Base-by-base conservation (phyloP, 2,329 filamentous ascomycete species). In the Xylariaceae sp. region DNA sequence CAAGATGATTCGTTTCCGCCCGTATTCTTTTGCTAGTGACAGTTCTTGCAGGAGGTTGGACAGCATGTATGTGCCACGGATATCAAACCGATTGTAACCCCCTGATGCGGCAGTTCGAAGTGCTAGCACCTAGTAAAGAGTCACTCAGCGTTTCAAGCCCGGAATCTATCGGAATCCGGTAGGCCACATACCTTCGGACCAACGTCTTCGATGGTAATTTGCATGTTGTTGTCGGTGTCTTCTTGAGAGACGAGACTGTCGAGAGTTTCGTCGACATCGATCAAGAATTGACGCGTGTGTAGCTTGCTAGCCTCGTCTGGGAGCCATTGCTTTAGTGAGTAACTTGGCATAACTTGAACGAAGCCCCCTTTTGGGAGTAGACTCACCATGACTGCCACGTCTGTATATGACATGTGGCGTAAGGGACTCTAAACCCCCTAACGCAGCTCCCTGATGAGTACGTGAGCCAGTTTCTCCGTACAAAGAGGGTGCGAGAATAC, bases 1-100 rank as follows among this genome's bases (percentile, higher is more conserved):
- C 50, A 99, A 83, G 56, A 97, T 85, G 68, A 97, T 93, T 71
- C 91, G 87, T 74, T 92, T 91, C 62, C 90, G 88, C 60, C 91
- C 92, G 71, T 91, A 92, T 72, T 95, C 89, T 78, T 96, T 88
- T 65, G 94, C 94, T 66, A 97, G 82, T 1, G 89, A 94, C 65
- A 99, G 83, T 76, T 99, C 94, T 75, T 99, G 94, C 47, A 97
- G 81, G 51, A 97, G 84, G 73, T 97, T 99, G 63, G 93, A 96
- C 60, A 99, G 83, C 88, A 96, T 95, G 75, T 99, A 99, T 37
- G 91, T 97, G 69, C 94, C 94, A 65, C 93, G 89, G 63, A 99
- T 85, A 72, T 97, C 92, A 74, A 93, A 92, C 64, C 87, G 86
- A 70, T 92, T 93, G 77, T 89, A 85, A 48, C 92, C 93, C 66